Conservation (phyloP, 306 rosid genomes). For the Prunus mongolica region DNA sequence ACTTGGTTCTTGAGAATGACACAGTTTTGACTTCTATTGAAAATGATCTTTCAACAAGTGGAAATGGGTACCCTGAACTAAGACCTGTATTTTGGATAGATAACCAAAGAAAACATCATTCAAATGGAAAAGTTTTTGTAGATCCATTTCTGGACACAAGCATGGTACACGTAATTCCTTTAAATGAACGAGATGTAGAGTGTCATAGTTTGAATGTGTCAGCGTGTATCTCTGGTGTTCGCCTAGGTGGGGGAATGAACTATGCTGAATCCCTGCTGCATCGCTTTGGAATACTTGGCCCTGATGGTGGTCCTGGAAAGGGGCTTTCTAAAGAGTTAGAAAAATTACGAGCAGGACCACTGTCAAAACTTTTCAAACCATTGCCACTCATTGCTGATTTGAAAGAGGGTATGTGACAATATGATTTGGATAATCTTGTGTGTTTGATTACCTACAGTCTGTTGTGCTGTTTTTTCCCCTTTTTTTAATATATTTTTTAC, state of each 20-base stretch:
- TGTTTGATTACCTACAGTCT: conserved; percentile 4
- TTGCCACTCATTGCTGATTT: conserved; percentile 41
- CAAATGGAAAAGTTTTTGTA: conserved; percentile 34
- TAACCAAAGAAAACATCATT: conserved; percentile 39
- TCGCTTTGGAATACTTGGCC: conserved; percentile 87
- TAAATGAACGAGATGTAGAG: conserved; percentile 62
- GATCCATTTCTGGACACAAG: conserved; percentile 73
- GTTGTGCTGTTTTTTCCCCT: conserved; percentile 1
- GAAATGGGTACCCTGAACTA: conserved; percentile 59
- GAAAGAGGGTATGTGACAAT: conserved; percentile 54
- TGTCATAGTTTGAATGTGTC: conserved; percentile 77
- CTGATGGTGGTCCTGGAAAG: conserved; percentile 89
- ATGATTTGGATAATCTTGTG: conserved; percentile 19
- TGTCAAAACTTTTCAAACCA: conserved; percentile 74
- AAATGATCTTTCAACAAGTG: conserved; percentile 42
- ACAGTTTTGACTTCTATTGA: conserved; percentile 35
- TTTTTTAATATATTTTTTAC: background rate
- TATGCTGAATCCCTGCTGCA: conserved; percentile 85
- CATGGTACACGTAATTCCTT: conserved; percentile 67
- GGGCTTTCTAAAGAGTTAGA: conserved; percentile 73
- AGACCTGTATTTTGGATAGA: conserved; percentile 90
- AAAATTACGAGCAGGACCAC: conserved; percentile 73
- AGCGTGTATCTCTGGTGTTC: conserved; percentile 82
- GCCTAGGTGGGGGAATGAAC: conserved; percentile 95
- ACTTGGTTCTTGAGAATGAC: conserved; percentile 41